These are phyloP conservation scores for Trypanosoma scelopori DNA, from an alignment of 208 protist genomes.

Conservation along the genomic window DNA sequence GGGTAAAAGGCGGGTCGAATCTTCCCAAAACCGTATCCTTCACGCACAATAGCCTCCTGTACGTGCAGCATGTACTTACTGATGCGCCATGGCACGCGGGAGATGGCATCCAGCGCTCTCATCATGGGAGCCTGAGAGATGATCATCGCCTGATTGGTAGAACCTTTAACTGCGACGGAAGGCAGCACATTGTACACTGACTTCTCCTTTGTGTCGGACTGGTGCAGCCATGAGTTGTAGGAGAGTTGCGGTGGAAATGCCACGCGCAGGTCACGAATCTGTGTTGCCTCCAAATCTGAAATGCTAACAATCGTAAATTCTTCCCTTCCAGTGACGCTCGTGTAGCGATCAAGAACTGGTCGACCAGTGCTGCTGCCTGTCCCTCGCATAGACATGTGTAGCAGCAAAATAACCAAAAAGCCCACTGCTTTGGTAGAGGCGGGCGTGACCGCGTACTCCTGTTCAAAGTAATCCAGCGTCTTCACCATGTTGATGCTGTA, in stretches of 20 bases:
- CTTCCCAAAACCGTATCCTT: conserved; percentile 92
- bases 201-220: conserved; percentile 89
- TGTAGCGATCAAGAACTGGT: conserved; percentile 69
- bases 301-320: conserved; percentile 75
- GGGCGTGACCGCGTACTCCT: conserved; percentile 58
- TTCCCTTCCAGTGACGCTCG: conserved; percentile 45
- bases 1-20: conserved; percentile 89
- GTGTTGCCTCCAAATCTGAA: conserved; percentile 56
- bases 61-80: conserved; percentile 93
- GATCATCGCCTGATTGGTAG: conserved; percentile 90
- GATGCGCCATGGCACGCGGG: conserved; percentile 89
- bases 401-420: conserved; percentile 79
- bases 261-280: conserved; percentile 77
- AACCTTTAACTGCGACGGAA: conserved; percentile 84
- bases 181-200: conserved; percentile 91
- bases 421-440: conserved; percentile 66
- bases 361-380: conserved; percentile 30
- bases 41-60: conserved; percentile 89
- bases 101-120: conserved; percentile 89
- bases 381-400: conserved; percentile 65
- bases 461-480: conserved; percentile 90
- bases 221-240: conserved; percentile 88
- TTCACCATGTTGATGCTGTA: conserved; percentile 66
- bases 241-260: conserved; percentile 89
- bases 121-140: conserved; percentile 92